phyloP scores from a whole-genome alignment of 805 yeast genomes.

The Starmera amethionina region DNA sequence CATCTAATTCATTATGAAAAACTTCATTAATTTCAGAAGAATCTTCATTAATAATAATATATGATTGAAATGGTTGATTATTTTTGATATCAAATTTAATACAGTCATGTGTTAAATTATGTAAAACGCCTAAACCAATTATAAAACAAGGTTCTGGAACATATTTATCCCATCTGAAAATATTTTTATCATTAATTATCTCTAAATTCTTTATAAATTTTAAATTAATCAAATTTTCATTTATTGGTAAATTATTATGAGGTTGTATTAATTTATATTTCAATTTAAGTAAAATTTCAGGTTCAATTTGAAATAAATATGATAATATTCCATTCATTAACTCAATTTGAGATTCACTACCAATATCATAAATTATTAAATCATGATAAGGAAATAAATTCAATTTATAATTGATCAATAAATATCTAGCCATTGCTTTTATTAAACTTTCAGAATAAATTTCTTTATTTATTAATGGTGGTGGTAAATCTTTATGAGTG shows the following conservation, averaged over 20 bases:
- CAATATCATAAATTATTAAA: conserved; percentile 74
- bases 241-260: conserved; percentile 14
- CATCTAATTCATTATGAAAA: conserved; percentile 51
- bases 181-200: conserved; percentile 16
- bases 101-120: conserved; percentile 76
- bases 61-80: conserved; percentile 65
- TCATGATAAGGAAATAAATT: conserved; percentile 63
- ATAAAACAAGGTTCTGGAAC: conserved; percentile 65
- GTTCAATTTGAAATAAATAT: conserved; percentile 50
- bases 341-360: conserved; percentile 79
- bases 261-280: conserved; percentile 36
- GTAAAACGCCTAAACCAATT: conserved; percentile 75
- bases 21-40: conserved; percentile 66
- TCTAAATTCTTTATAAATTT: background rate
- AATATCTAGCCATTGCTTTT: conserved; percentile 69
- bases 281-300: conserved; percentile 63
- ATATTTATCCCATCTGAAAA: conserved; percentile 58
- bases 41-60: conserved; percentile 59
- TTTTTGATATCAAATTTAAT: conserved; percentile 63
- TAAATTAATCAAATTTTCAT: conserved; percentile 3
- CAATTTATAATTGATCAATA: conserved; percentile 60
- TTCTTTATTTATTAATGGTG: too few species aligned
- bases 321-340: conserved; percentile 67
- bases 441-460: too few species aligned
- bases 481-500: conserved; percentile 5